Conservation (phyloP, 805 yeast species). For the Martiniozyma abietophila region DNA sequence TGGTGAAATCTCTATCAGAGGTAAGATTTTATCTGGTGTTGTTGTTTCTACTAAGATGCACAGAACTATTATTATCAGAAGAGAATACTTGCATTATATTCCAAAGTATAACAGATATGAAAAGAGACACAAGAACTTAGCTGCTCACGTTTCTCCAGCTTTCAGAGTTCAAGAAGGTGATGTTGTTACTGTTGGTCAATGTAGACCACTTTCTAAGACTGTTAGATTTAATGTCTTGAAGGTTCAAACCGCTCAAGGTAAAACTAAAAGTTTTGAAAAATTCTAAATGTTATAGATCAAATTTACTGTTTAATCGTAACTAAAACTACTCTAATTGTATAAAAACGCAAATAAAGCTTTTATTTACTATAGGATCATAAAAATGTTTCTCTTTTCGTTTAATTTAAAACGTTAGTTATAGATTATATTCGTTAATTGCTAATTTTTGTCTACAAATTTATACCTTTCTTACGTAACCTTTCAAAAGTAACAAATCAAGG, state of each 20-base stretch:
- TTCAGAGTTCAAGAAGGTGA: conserved; percentile 99
- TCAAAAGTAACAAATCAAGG: neutral
- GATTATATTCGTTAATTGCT: no score
- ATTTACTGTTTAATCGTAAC: conserved; percentile 1
- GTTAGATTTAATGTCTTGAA: conserved; percentile 99
- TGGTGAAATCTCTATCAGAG: conserved; percentile 97
- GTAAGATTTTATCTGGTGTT: conserved; percentile 98
- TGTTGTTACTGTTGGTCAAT: conserved; percentile 98
- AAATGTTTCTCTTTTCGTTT: no score
- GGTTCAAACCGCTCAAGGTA: conserved; percentile 82
- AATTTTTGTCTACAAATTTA: no score
- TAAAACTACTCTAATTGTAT: neutral
- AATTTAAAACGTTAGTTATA: no score
- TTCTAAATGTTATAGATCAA: conserved; percentile 47
- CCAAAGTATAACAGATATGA: conserved; percentile 99
- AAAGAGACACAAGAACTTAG: conserved; percentile 99
- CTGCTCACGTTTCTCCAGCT: conserved; percentile 99
- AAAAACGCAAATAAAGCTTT: no score
- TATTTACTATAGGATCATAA: conserved; percentile 1
- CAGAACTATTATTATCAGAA: conserved; percentile 99
- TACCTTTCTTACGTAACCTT: neutral
- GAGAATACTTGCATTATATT: conserved; percentile 99
- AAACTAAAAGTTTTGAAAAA: conserved; percentile 92
- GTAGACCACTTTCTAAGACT: conserved; percentile 99
- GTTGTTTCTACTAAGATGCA: conserved; percentile 99